These are phyloP conservation scores for Trametes sp. DNA, from an alignment of 1,284 basidiomycete genomes.

Conservation along the genomic window DNA sequence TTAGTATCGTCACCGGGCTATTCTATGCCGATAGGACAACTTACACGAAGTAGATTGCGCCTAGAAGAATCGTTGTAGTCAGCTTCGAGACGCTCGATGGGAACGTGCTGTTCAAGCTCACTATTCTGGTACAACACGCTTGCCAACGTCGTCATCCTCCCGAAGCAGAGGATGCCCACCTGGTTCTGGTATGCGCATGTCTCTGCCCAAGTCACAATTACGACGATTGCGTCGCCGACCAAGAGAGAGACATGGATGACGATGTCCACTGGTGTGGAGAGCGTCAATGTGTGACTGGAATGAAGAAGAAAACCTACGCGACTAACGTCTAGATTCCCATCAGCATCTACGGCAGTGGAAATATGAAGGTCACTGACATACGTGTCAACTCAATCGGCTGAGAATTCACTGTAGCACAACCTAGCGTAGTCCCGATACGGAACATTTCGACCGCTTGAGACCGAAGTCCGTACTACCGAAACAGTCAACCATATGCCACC, in stretches of 20 bases:
- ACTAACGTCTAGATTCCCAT: too few relatives aligned
- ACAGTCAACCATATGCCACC: not conserved
- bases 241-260: not conserved
- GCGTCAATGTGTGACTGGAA: too few relatives aligned
- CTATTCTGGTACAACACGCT: not conserved
- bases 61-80: not conserved
- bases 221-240: not conserved
- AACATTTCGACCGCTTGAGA: too few relatives aligned
- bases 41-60: not conserved
- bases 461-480: not conserved
- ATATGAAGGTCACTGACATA: too few relatives aligned
- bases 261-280: not conserved
- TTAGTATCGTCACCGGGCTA: not conserved
- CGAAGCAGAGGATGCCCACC: not conserved
- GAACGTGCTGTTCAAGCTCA: not conserved
- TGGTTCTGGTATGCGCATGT: not conserved
- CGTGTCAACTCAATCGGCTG: too few relatives aligned
- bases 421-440: too few relatives aligned
- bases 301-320: not conserved
- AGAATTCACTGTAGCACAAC: too few relatives aligned
- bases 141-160: not conserved
- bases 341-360: too few relatives aligned
- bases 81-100: not conserved
- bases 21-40: not conserved
- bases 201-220: not conserved